Base-by-base conservation (phyloP, 768 basidiomycete species). In the Auricularia auricula-judae region DNA sequence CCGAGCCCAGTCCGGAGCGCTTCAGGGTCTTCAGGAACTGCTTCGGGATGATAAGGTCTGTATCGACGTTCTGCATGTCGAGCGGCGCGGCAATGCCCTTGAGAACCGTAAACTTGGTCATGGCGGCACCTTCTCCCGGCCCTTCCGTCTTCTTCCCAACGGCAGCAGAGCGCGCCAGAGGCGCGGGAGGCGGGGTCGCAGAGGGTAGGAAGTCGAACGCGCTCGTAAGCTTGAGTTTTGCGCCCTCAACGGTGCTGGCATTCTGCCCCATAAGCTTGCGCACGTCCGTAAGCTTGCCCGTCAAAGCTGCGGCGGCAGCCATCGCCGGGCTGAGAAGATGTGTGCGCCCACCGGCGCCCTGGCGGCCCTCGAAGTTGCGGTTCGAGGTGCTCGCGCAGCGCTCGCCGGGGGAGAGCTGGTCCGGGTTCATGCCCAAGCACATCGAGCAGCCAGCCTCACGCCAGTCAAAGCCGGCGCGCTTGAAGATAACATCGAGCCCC, bases 361-460 rank as follows among this genome's bases (percentile, higher is more conserved):
- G 93, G 33, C 80, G 74, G 54, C 80, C 80, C 70, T 81, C 80
- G 4, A 59, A 59, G 82, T 74, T 93, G 86, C 62, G 91, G 92
- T 76, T 95, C 91, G 68, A 96, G 94, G 77, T 96, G 95, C 65
- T 93, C 85, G 76, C 95, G 94, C 70, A 90, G 92, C 43, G 93
- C 71, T 82, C 78, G 63, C 88, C 86, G 2, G 91, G 90, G 18
- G 82, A 80, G 61, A 96, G 79, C 71, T 93, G 91, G 75, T 96
- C 93, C 12, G 92, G 90, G 75, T 96, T 96, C 93, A 96, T 96
- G 51, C 92, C 93, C 68, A 96, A 75, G 76, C 93, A 96, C 93
- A 96, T 96, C 16, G 93, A 96, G 72, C 93, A 96, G 39, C 93
- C 93, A 36, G 93, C 93, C 75, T 96, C 93, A 62, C 93, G 84